These are phyloP conservation scores for Thinopyrum elongatum DNA, from an alignment of 176 grass and related monocot genomes.

Conservation along the genomic window DNA sequence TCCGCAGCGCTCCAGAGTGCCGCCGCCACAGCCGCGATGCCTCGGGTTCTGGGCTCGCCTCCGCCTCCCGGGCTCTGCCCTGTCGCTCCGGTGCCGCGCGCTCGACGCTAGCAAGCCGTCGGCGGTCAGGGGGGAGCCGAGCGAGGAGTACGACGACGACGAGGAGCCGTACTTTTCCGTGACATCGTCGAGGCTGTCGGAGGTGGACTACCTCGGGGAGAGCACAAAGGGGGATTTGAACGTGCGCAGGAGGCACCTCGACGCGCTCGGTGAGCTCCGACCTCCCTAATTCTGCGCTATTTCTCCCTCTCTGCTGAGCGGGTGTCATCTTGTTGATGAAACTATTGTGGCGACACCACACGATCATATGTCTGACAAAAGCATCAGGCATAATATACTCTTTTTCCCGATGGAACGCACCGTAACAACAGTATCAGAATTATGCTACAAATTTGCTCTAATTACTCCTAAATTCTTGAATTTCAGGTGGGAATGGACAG, in stretches of 20 bases:
- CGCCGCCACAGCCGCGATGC: not conserved
- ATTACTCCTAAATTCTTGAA: not conserved
- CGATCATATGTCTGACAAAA: not conserved
- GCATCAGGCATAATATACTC: not conserved
- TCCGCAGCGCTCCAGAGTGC: not conserved
- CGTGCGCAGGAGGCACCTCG: slow-evolving; percentile 67
- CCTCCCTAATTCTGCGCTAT: not conserved
- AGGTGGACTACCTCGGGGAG: slow-evolving; percentile 91
- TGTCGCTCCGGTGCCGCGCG: slow-evolving; percentile 41
- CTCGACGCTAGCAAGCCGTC: slow-evolving; percentile 37
- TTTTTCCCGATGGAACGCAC: not conserved
- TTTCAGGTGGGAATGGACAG: slow-evolving; percentile 58
- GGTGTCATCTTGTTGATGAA: not conserved
- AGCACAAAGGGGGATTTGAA: slow-evolving; percentile 97
- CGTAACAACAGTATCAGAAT: not conserved
- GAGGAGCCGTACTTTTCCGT: slow-evolving; percentile 78
- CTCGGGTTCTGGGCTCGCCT: not conserved
- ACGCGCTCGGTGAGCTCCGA: slow-evolving; percentile 62
- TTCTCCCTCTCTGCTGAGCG: not conserved
- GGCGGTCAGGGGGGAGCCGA: slow-evolving; percentile 31
- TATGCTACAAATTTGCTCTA: not conserved
- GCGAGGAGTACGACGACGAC: slow-evolving; percentile 45
- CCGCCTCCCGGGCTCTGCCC: slow-evolving; percentile 15
- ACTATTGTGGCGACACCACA: not conserved
- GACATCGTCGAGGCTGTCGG: slow-evolving; percentile 73